Evolutionary conservation across 2,329 filamentous ascomycete species (phyloP).

Genomic region (Colletotrichum eremochloae): DNA sequence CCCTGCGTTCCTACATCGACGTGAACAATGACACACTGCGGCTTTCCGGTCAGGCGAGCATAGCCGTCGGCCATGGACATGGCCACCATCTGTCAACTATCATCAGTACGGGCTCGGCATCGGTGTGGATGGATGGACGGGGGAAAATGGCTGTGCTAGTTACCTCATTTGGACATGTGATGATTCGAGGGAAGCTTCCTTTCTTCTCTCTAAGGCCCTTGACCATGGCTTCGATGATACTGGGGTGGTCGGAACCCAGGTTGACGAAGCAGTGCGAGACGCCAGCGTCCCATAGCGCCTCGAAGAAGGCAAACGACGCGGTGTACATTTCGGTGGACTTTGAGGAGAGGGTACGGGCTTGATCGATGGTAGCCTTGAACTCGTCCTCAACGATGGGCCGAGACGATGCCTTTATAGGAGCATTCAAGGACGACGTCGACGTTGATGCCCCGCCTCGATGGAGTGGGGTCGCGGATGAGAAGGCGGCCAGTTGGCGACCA

Average conservation of each 20-base stretch:
- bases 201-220: slow-evolving; percentile 76
- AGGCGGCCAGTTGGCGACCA: slow-evolving; percentile 31
- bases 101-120: background rate
- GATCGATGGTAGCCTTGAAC: slow-evolving; percentile 32
- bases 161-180: slow-evolving; percentile 82
- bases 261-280: slow-evolving; percentile 73
- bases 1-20: slow-evolving; percentile 83
- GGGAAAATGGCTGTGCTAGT: background rate
- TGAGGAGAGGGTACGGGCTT: slow-evolving; percentile 34
- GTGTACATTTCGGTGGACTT: slow-evolving; percentile 68
- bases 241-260: slow-evolving; percentile 74
- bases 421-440: slow-evolving; percentile 17
- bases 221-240: slow-evolving; percentile 80
- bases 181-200: slow-evolving; percentile 73
- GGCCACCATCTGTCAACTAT: slow-evolving; percentile 73
- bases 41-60: slow-evolving; percentile 74
- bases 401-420: slow-evolving; percentile 29
- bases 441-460: slow-evolving; percentile 31
- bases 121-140: background rate
- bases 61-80: slow-evolving; percentile 83
- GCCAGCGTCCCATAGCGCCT: slow-evolving; percentile 80
- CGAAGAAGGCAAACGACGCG: slow-evolving; percentile 85
- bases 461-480: slow-evolving; percentile 34
- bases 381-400: slow-evolving; percentile 22
- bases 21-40: slow-evolving; percentile 79